Evolutionary conservation across 2,329 filamentous ascomycete species (phyloP), one percentile per base, ranked within the genome.

Genomic region (Pseudomassariella vexata): DNA sequence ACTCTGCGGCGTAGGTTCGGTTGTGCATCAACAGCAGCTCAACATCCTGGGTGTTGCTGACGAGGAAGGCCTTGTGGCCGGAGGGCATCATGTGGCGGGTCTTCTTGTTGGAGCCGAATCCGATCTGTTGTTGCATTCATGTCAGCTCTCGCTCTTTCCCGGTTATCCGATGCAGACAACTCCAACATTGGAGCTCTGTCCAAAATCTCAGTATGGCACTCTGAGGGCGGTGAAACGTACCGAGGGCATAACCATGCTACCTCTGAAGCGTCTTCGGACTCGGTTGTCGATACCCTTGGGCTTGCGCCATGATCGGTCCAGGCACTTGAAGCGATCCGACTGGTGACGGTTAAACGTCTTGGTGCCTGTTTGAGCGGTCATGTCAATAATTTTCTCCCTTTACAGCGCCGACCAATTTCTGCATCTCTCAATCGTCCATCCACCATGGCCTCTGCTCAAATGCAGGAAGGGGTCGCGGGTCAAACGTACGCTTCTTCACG

Each of bases 11-110:
- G 73, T 86, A 95, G 69, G 88, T 94, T 66, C 84, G 83, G 86
- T 96, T 96, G 85, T 98, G 92, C 92, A 98, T 98, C 58, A 98
- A 78, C 60, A 98, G 82, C 46, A 98, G 84, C 70, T 98, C 90
- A 60, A 98, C 82, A 56, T 98, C 92, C 65, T 82, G 79, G 68
- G 79, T 68, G 79, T 98, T 98, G 82, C 83, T 87, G 73, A 98
- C 92, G 63, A 96, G 81, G 85, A 98, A 98, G 50, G 90, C 86
- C 82, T 95, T 96, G 85, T 96, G 90, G 73, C 92, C 92, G 57
- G 88, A 95, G 65, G 92, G 92, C 78, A 88, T 94, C 82, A 96
- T 82, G 79, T 94, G 90, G 62, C 86, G 82, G 64, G 92, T 98
- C 82, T 96, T 96, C 81, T 87, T 94, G 86, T 96, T 96, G 73